Evolutionary conservation across 495 filamentous ascomycete species (phyloP), one percentile per base, ranked within the genome.

Genomic region (Penicillium fimorum): DNA sequence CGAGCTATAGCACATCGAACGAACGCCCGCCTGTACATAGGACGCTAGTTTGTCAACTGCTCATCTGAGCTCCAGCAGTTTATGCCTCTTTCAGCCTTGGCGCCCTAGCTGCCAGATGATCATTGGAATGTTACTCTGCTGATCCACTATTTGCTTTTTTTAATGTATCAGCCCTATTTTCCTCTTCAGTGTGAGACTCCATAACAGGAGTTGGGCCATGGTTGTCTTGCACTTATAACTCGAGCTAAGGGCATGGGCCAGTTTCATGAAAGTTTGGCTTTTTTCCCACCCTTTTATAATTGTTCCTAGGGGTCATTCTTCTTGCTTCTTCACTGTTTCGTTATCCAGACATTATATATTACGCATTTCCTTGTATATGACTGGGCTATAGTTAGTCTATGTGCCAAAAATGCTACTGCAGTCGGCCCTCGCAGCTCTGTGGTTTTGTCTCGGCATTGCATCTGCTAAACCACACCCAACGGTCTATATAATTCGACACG

Each of bases 401-500:
- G 4, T 22, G 24, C 45, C 45, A 42, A 17, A 25, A 32, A 59
- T 59, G 57, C 32, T 55, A 17, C 33, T 50, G 20, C 47, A 25
- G 6, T 56, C 11, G 27, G 13, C 50, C 20, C 4, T 62, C 40
- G 46, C 45, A 6, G 12, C 46, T 35, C 6, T 60, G 12, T 48
- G 50, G 12, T 9, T 54, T 32, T 13, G 47, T 8, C 20, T 58
- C 17, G 41, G 29, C 18, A 27, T 37, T 18, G 37, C 32, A 0
- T 58, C 50, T 1, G 59, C 59, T 10, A 44, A 49, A 4, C 13
- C 13, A n/a, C 45, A 51, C 0, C 66, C 72, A 12, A 72, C 61
- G 3, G 63, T 81, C 37, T 82, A 81, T 58, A 58, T 82, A n/a
- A 80, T 82, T 54, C 77, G 79, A 33, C 79, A 82, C 57, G 79